Evolutionary conservation across 2,329 filamentous ascomycete genomes (phyloP).

Genomic region (Emmonsiellopsis sp.): DNA sequence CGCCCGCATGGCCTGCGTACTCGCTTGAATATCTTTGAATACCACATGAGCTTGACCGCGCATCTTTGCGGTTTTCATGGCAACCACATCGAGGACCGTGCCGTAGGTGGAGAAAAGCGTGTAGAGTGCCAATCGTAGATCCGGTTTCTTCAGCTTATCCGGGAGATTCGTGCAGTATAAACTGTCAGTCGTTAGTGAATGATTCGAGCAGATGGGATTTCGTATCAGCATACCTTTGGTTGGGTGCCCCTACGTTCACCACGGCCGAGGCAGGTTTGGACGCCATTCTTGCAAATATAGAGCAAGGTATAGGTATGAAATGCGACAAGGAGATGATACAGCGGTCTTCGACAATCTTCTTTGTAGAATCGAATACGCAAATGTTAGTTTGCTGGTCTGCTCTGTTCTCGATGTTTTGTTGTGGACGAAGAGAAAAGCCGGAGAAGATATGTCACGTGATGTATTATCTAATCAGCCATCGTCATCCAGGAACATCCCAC

Average conservation of each 20-base stretch:
- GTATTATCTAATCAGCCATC: not conserved
- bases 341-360: no score
- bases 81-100: slow-evolving; percentile 81
- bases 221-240: slow-evolving; percentile 57
- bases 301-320: not conserved
- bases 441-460: not conserved
- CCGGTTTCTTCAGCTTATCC: slow-evolving; percentile 79
- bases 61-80: slow-evolving; percentile 84
- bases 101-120: slow-evolving; percentile 92
- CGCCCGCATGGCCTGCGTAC: slow-evolving; percentile 85
- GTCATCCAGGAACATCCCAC: not conserved
- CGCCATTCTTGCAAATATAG: slow-evolving; percentile 20
- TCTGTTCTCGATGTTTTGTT: not conserved
- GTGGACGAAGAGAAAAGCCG: not conserved
- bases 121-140: slow-evolving; percentile 80
- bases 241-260: slow-evolving; percentile 50
- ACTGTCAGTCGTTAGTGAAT: slow-evolving; percentile 38
- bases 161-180: slow-evolving; percentile 86
- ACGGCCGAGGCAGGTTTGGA: slow-evolving; percentile 24
- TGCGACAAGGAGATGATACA: not conserved
- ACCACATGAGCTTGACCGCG: slow-evolving; percentile 91
- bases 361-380: no score
- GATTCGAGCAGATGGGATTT: slow-evolving; percentile 1
- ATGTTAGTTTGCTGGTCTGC: not conserved
- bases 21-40: slow-evolving; percentile 80